phyloP scores from a whole-genome alignment of 2,329 filamentous ascomycete genomes.

The Colletotrichum sp. region DNA sequence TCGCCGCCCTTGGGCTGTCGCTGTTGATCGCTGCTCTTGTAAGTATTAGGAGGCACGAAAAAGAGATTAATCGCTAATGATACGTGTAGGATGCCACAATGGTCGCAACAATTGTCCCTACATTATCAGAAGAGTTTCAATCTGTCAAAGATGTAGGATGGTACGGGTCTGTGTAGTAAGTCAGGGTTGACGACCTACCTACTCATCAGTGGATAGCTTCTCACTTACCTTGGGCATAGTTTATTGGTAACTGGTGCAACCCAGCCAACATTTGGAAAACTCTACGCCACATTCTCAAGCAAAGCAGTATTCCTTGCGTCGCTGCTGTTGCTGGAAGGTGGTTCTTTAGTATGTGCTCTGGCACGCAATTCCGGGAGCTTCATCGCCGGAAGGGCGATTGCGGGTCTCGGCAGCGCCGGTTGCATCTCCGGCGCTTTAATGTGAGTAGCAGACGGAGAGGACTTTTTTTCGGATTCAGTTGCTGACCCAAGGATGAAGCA shows the following conservation, averaged over 20 bases:
- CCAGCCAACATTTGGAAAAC: conserved; percentile 28
- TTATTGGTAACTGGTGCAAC: conserved; percentile 32
- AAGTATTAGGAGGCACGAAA: background rate
- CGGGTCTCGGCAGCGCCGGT: conserved; percentile 17
- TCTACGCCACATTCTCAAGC: conserved; percentile 43
- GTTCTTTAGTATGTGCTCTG: background rate
- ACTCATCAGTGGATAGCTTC: background rate
- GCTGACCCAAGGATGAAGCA: conserved; percentile 32
- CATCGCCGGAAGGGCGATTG: conserved; percentile 1
- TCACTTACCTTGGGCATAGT: background rate
- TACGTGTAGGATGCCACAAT: background rate
- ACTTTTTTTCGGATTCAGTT: conserved; percentile 8
- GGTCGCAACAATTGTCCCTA: conserved; percentile 1
- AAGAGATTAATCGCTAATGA: background rate
- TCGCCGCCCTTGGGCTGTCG: background rate
- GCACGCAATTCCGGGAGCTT: background rate
- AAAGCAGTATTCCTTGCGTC: conserved; percentile 24
- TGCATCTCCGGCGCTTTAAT: conserved; percentile 45
- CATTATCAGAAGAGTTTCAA: conserved; percentile 35
- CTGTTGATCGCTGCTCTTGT: background rate
- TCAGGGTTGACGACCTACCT: background rate
- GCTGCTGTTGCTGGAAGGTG: background rate
- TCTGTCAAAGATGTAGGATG: conserved; percentile 47
- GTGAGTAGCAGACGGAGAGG: background rate
- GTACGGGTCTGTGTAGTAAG: conserved; percentile 47